Evolutionary conservation across 164 flowering plant genomes (phyloP), one percentile per base, ranked within the genome.

Genomic region (Aristolochia californica): DNA sequence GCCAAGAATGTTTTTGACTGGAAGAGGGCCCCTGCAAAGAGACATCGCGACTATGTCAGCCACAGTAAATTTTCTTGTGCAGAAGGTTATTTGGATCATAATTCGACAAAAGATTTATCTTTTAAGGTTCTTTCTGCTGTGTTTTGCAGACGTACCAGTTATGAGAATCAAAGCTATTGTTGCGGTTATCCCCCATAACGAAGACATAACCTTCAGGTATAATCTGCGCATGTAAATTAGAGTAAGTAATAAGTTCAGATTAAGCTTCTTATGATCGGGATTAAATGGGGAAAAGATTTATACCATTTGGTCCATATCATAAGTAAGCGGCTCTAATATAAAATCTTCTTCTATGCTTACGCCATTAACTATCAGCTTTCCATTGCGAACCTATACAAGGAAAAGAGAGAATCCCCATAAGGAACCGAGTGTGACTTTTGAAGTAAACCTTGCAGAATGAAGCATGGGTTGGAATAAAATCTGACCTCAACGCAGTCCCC

Each of bases 101-200:
- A 34, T 34, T 0, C 7, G 2, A 2, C 4, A 28, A 2, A 28
- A 28, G 7, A 28, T 2, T 7, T 2, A 28, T 28, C 2, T 2
- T 2, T 28, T 2, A 28, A 28, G 30, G 30, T 28, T 28, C 7
- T 7, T 28, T 28, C 30, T 28, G 7, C 40, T 34, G 40, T 5
- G 40, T 34, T 34, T 28, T 21, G 13, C 21, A 34, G 49, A 66
- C 47, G 70, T 78, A 93, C 98, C 98, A 93, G 69, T 81, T 75
- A 64, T 85, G 98, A 5, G 98, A 93, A 67, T 93, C 99, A 60
- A 79, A 87, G 66, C 99, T 93, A 72, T 87, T 79, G 66, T 93
- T 93, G 23, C 99, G 87, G 62, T 93, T 93, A 74, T 93, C 99
- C 40, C 99, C 99, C 88, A 93, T 56, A 55, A 93, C 99, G 70